Conservation (phyloP, 345 rosid species). For the Moringa oleifera region DNA sequence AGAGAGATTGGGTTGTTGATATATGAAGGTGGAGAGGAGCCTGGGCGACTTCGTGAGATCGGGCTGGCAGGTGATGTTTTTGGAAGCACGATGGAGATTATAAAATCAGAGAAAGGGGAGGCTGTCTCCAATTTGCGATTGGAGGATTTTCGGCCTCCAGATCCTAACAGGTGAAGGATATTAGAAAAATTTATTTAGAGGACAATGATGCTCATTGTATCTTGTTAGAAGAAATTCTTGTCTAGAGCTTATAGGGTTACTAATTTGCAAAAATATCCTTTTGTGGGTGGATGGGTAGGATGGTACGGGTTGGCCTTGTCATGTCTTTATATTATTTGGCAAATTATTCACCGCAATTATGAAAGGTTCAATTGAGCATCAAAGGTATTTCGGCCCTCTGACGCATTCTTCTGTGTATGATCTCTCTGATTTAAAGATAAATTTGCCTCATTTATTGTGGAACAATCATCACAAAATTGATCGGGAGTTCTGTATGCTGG, state of each 20-base stretch:
- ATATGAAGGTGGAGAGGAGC: conserved; percentile 67
- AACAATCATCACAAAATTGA: too few species aligned
- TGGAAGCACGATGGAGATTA: conserved; percentile 64
- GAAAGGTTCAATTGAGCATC: not conserved
- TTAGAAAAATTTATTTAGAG: conserved; percentile 72
- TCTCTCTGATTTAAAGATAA: too few species aligned
- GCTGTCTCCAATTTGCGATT: conserved; percentile 43
- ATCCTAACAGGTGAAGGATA: conserved; percentile 49
- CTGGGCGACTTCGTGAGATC: conserved; percentile 42
- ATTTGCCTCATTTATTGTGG: too few species aligned
- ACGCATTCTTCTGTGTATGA: not conserved
- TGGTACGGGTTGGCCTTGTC: not conserved
- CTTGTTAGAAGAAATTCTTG: conserved; percentile 21
- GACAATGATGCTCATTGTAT: conserved; percentile 34
- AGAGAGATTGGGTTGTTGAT: conserved; percentile 53
- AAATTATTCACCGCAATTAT: not conserved
- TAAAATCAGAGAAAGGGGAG: conserved; percentile 60
- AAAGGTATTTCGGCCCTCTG: not conserved
- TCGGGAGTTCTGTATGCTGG: too few species aligned
- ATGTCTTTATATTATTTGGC: not conserved
- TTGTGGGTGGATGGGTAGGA: conserved; percentile 14
- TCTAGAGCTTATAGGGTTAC: conserved; percentile 14
- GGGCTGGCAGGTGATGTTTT: conserved; percentile 88
- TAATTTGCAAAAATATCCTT: conserved; percentile 24
- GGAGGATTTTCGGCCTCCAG: conserved; percentile 69